phyloP scores from a whole-genome alignment of 345 rosid genomes.

The Isatis tinctoria region DNA sequence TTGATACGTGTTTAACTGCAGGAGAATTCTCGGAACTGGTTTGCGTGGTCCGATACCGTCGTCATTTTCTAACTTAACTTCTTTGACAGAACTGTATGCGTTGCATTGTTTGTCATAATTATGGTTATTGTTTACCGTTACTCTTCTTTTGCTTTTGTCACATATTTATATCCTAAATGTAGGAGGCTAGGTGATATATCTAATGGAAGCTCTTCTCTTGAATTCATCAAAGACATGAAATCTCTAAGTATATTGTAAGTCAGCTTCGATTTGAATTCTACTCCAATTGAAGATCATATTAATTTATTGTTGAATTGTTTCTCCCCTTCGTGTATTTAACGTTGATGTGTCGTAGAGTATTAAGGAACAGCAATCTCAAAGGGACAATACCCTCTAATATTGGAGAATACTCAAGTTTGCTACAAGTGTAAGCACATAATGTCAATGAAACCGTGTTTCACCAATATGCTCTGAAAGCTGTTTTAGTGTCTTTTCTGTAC shows the following conservation, averaged over 20 bases:
- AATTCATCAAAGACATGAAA: too few relatives aligned
- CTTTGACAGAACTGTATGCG: slow-evolving; percentile 55
- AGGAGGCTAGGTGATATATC: slow-evolving; percentile 68
- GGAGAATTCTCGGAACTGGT: slow-evolving; percentile 57
- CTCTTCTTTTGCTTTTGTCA: not conserved
- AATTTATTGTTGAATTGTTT: not conserved
- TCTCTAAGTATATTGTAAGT: slow-evolving; percentile 47
- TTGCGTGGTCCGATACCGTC: slow-evolving; percentile 59
- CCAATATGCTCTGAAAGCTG: not conserved
- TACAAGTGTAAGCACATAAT: slow-evolving; percentile 46
- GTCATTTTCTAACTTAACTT: slow-evolving; percentile 44
- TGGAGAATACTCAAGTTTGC: slow-evolving; percentile 46
- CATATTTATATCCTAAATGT: not conserved
- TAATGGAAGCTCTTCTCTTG: slow-evolving; percentile 34
- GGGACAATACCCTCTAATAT: slow-evolving; percentile 54
- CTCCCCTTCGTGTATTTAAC: not conserved
- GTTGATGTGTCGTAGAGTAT: slow-evolving; percentile 35
- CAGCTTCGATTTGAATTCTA: not conserved
- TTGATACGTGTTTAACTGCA: slow-evolving; percentile 24
- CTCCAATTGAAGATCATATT: not conserved
- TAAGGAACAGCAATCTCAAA: slow-evolving; percentile 49
- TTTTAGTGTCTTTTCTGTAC: not conserved
- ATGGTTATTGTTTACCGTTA: not conserved
- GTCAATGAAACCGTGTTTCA: not conserved
- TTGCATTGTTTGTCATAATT: slow-evolving; percentile 5